Evolutionary conservation across 129 eudicot species (phyloP).

Genomic region (Logfia minima): DNA sequence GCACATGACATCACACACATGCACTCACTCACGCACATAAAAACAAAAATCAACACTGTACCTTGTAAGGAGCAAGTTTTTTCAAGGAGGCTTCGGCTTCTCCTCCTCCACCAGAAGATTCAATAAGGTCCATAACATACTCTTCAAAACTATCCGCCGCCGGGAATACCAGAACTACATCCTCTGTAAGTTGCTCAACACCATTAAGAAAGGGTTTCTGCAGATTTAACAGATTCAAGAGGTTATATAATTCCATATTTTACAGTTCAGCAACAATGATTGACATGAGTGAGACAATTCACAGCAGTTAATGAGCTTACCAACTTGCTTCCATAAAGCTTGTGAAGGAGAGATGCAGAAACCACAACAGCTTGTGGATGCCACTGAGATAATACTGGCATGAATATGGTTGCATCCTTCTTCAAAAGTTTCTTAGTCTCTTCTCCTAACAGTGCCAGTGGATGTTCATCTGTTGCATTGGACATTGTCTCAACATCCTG

Average conservation of each 20-base stretch:
- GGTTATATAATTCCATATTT: slow-evolving; percentile 16
- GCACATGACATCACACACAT: background rate
- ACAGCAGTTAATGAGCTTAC: slow-evolving; percentile 46
- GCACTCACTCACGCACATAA: slow-evolving; percentile 1
- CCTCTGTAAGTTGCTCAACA: slow-evolving; percentile 95
- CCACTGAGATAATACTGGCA: slow-evolving; percentile 83
- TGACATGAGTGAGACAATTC: slow-evolving; percentile 14
- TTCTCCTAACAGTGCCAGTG: slow-evolving; percentile 79
- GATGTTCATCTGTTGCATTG: slow-evolving; percentile 80
- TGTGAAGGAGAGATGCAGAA: slow-evolving; percentile 91
- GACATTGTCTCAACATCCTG: slow-evolving; percentile 76
- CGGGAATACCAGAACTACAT: slow-evolving; percentile 87
- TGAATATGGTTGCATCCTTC: slow-evolving; percentile 63
- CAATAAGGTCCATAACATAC: slow-evolving; percentile 57
- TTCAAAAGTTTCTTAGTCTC: slow-evolving; percentile 64
- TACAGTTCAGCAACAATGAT: background rate
- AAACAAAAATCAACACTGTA: slow-evolving; percentile 26
- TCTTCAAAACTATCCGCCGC: slow-evolving; percentile 97
- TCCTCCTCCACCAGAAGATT: slow-evolving; percentile 65
- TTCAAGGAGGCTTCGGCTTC: slow-evolving; percentile 57
- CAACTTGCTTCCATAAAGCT: slow-evolving; percentile 88
- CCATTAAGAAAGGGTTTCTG: slow-evolving; percentile 90
- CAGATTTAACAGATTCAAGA: slow-evolving; percentile 22
- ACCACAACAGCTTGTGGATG: slow-evolving; percentile 73
- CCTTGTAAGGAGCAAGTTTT: slow-evolving; percentile 79